Base-by-base conservation (phyloP, 495 filamentous ascomycete species). In the Jackrogersella minutella region DNA sequence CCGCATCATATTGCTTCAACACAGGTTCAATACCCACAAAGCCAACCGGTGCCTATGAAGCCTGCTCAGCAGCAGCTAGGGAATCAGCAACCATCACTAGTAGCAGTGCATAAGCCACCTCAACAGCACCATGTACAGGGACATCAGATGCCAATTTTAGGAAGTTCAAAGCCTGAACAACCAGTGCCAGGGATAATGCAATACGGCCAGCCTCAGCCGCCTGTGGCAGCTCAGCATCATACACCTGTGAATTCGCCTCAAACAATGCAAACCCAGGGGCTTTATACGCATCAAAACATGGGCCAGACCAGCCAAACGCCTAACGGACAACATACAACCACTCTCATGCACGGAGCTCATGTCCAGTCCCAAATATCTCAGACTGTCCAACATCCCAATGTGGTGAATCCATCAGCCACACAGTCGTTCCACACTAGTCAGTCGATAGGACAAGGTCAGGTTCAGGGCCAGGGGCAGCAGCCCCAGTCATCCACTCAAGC, bases 181-280 rank as follows among this genome's bases (percentile, higher is more conserved):
- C 55, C 49, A 41, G 52, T 54, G 11, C 53, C 41, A 22, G 37
- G 31, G 3, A 11, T n/a, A 26, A 4, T 55, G 16, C 66, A 68
- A 37, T 44, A 69, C 24, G 59, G 62, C 6, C 64, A 64, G 31
- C 19, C 37, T 53, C 52, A 46, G 16, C 61, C 66, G 14, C 56
- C 61, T 40, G 33, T 50, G 17, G 69, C 61, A 14, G 52, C 19
- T 28, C 71, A 71, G 28, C 69, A 72, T 26, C 59, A 67, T 33
- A n/a, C 34, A 26, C 22, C 22, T 5, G 14, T 47, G 17, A 22
- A 58, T 1, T 28, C 58, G 37, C 24, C 39, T 19, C 33, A 28
- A 47, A 60, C 58, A 24, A 24, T 37, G 10, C 46, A 57, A 24
- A 63, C 28, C 41, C n/a, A 14, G 26, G 19, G 43, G 13, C 14